Evolutionary conservation across 148 eudicot genomes (phyloP).

Genomic region (Vaccinium corymbosum): DNA sequence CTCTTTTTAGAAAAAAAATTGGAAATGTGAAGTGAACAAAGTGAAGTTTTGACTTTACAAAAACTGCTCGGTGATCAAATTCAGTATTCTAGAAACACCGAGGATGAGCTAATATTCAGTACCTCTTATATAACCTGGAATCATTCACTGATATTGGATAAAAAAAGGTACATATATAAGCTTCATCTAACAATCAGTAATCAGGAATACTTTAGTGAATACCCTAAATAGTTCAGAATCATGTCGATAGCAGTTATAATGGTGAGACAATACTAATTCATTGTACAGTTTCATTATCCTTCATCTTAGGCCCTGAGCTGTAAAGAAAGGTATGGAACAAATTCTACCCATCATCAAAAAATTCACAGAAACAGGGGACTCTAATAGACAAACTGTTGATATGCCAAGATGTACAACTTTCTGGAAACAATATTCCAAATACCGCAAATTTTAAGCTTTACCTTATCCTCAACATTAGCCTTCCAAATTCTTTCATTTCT

Average conservation of each 20-base stretch:
- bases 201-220: background rate
- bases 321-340: too few relatives aligned
- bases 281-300: background rate
- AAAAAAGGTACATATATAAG: background rate
- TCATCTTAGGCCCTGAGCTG: background rate
- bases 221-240: background rate
- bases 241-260: background rate
- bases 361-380: background rate
- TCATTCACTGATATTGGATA: background rate
- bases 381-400: background rate
- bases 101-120: background rate
- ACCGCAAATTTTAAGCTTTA: background rate
- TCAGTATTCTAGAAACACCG: background rate
- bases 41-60: background rate
- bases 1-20: too few relatives aligned
- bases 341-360: background rate
- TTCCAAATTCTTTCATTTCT: too few relatives aligned
- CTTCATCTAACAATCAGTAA: background rate
- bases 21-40: too few relatives aligned
- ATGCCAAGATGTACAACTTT: background rate
- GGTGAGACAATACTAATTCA: background rate
- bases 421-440: background rate
- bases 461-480: background rate
- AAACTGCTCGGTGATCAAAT: background rate
- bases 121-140: background rate